These are phyloP conservation scores for Dactylonectria estremocensis DNA, from an alignment of 2,329 filamentous ascomycete genomes.

Conservation along the genomic window DNA sequence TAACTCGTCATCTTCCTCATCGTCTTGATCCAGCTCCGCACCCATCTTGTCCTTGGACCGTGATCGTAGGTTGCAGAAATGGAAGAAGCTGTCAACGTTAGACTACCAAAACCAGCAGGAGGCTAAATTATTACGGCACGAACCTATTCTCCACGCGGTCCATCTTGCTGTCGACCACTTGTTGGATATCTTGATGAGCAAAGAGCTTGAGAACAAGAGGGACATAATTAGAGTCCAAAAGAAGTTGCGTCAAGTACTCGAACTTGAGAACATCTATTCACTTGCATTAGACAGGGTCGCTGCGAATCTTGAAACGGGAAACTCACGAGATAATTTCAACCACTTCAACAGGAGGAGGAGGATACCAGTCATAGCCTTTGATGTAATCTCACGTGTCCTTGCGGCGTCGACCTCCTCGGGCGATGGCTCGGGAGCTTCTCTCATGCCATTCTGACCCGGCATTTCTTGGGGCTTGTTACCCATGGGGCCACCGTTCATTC, in stretches of 20 bases:
- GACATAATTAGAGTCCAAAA: conserved; percentile 95
- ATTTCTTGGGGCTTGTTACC: conserved; percentile 51
- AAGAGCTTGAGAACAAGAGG: conserved; percentile 94
- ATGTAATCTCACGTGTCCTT: conserved; percentile 87
- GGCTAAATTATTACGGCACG: conserved; percentile 36
- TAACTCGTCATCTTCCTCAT: conserved; percentile 51
- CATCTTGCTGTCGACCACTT: conserved; percentile 87
- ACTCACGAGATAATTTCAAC: conserved; percentile 93
- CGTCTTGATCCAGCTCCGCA: conserved; percentile 55
- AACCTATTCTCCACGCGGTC: conserved; percentile 88
- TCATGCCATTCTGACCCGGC: conserved; percentile 51
- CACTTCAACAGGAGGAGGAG: conserved; percentile 93
- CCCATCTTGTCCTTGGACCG: conserved; percentile 58
- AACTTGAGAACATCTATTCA: conserved; percentile 89
- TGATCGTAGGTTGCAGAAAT: conserved; percentile 85
- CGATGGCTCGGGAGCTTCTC: conserved; percentile 64
- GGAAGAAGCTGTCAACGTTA: conserved; percentile 79
- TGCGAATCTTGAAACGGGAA: background rate
- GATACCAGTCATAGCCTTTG: conserved; percentile 92
- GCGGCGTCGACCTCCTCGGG: conserved; percentile 87
- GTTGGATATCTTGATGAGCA: conserved; percentile 93
- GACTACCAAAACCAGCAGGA: background rate
- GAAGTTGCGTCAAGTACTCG: conserved; percentile 93
- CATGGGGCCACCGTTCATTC: conserved; percentile 57
- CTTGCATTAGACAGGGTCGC: background rate